Conservation (phyloP, 441 rosid species). For the Syzygium malaccense region DNA sequence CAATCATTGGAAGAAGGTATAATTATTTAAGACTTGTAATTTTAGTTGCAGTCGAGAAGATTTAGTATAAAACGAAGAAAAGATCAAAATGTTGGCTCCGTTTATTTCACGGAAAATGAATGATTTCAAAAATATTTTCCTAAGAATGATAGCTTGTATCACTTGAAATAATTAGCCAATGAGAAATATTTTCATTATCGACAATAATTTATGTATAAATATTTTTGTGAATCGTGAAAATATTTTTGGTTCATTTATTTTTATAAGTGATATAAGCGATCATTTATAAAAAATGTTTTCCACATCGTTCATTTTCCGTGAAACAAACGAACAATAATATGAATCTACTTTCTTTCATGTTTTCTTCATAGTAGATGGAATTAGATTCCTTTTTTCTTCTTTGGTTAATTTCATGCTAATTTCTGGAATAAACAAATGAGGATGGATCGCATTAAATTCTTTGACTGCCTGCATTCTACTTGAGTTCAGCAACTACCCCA, state of each 20-base stretch:
- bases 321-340: neutral
- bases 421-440: neutral
- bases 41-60: neutral
- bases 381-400: neutral
- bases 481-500: neutral
- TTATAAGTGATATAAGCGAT: neutral
- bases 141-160: fast-evolving
- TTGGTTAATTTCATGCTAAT: neutral
- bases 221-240: neutral
- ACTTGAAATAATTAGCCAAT: neutral
- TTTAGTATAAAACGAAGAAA: neutral
- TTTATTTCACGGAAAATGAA: neutral
- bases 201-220: neutral
- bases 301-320: neutral
- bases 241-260: neutral
- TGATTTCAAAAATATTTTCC: neutral
- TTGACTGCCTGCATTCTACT: neutral
- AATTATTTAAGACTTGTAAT: neutral
- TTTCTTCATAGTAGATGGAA: neutral
- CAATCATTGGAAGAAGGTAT: neutral
- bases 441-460: neutral
- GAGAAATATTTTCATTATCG: neutral
- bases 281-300: no score
- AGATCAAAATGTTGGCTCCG: neutral
- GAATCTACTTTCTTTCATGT: neutral